These are phyloP conservation scores for Akanthomyces uredinophilus DNA, from an alignment of 2,329 filamentous ascomycete genomes.

Conservation along the genomic window DNA sequence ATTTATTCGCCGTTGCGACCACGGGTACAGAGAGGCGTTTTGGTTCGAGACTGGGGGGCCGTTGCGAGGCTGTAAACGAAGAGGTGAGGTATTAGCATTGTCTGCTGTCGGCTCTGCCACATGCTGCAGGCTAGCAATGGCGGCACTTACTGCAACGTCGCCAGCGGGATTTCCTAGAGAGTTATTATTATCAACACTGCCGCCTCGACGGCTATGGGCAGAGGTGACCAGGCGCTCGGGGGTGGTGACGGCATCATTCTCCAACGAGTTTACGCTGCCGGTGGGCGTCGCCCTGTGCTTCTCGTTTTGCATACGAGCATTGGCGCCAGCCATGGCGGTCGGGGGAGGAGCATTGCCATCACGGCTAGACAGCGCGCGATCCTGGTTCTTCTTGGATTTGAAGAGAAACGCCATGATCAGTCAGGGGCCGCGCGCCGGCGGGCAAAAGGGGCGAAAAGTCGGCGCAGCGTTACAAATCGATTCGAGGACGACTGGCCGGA, in stretches of 20 bases:
- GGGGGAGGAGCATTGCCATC: constrained; percentile 46
- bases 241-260: constrained; percentile 51
- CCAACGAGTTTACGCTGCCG: constrained; percentile 71
- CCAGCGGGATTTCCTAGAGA: constrained; percentile 29
- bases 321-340: constrained; percentile 44
- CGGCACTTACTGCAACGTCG: constrained; percentile 38
- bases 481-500: not conserved
- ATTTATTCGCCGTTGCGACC: constrained; percentile 85
- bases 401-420: constrained; percentile 73
- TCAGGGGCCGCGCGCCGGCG: constrained; percentile 35
- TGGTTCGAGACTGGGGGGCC: constrained; percentile 46
- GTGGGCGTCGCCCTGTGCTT: constrained; percentile 67
- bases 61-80: constrained; percentile 48
- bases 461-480: constrained; percentile 19
- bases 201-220: constrained; percentile 51
- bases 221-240: constrained; percentile 47
- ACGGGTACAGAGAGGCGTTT: constrained; percentile 85
- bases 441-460: constrained; percentile 15
- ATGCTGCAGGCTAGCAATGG: not conserved
- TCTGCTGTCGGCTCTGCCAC: not conserved
- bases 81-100: constrained; percentile 14
- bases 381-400: constrained; percentile 74
- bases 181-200: constrained; percentile 41
- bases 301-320: constrained; percentile 44
- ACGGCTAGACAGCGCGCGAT: constrained; percentile 52